Percentiles rank a stretch among this genome's conserved stretches.
Conservation (phyloP, 805 yeast genomes). For the Saitoella complicata region DNA sequence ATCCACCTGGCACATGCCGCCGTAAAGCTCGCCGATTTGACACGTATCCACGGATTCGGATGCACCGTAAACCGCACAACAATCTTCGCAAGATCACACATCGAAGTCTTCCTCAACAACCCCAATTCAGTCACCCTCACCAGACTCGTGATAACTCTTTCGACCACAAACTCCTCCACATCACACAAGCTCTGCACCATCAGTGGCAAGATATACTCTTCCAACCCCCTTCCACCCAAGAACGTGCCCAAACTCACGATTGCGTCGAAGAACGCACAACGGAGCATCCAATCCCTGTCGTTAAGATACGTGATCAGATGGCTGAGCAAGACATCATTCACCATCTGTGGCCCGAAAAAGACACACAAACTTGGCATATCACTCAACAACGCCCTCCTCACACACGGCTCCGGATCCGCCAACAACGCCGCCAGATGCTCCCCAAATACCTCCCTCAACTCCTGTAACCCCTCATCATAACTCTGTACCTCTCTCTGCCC, state of each 20-base stretch:
- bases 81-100: conserved; percentile 39
- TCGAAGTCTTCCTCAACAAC: conserved; percentile 31
- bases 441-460: conserved; percentile 36
- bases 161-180: conserved; percentile 65
- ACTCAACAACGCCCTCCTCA: conserved; percentile 50
- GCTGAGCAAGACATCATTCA: conserved; percentile 76
- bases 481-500: conserved; percentile 17
- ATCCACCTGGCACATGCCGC: conserved; percentile 46
- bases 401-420: conserved; percentile 51
- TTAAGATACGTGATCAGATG: conserved; percentile 85
- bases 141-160: conserved; percentile 46
- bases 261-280: conserved; percentile 55
- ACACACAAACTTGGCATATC: conserved; percentile 65
- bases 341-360: conserved; percentile 71
- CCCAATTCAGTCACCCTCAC: conserved; percentile 43
- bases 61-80: conserved; percentile 51
- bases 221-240: conserved; percentile 67
- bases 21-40: conserved; percentile 39
- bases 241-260: conserved; percentile 60
- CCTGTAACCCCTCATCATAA: conserved; percentile 16
- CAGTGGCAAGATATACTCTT: conserved; percentile 76
- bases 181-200: conserved; percentile 63
- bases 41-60: conserved; percentile 72
- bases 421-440: conserved; percentile 45
- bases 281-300: conserved; percentile 50